Percentiles rank a stretch among this genome's conserved stretches.
phyloP scores from a whole-genome alignment of 108 stramenopile genomes.

The Skeletonema grethae region DNA sequence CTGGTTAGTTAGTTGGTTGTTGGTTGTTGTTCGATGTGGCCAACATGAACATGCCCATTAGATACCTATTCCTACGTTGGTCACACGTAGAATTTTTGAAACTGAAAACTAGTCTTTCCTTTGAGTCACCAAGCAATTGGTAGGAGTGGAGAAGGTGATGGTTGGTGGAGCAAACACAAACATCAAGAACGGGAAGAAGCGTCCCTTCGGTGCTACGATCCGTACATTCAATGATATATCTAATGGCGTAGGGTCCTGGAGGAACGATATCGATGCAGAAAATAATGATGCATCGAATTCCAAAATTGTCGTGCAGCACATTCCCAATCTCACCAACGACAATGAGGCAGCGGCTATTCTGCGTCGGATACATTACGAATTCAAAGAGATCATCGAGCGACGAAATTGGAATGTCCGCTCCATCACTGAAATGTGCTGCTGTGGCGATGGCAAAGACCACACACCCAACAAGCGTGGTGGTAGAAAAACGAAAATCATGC shows the following conservation, averaged over 20 bases:
- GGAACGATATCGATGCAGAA: conserved; percentile 5
- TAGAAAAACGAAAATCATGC: conserved; percentile 33
- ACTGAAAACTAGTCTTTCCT: too few relatives aligned
- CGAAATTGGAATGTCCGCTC: conserved; percentile 67
- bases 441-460: conserved; percentile 71
- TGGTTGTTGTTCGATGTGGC: too few relatives aligned
- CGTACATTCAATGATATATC: conserved; percentile 31
- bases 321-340: conserved; percentile 50
- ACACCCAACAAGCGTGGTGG: not conserved
- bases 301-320: conserved; percentile 32
- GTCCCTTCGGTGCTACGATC: conserved; percentile 32
- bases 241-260: conserved; percentile 9
- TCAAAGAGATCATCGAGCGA: conserved; percentile 58
- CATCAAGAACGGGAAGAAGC: conserved; percentile 10
- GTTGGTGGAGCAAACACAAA: not conserved
- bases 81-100: too few relatives aligned
- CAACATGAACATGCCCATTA: too few relatives aligned
- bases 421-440: conserved; percentile 85
- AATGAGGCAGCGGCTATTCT: conserved; percentile 50
- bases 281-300: not conserved
- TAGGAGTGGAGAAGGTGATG: not conserved
- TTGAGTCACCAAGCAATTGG: too few relatives aligned
- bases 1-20: too few relatives aligned
- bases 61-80: too few relatives aligned
- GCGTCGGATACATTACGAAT: conserved; percentile 65